Evolutionary conservation across 2,329 filamentous ascomycete species (phyloP), one percentile per base, ranked within the genome.

Genomic region (Aspergillus sp.): DNA sequence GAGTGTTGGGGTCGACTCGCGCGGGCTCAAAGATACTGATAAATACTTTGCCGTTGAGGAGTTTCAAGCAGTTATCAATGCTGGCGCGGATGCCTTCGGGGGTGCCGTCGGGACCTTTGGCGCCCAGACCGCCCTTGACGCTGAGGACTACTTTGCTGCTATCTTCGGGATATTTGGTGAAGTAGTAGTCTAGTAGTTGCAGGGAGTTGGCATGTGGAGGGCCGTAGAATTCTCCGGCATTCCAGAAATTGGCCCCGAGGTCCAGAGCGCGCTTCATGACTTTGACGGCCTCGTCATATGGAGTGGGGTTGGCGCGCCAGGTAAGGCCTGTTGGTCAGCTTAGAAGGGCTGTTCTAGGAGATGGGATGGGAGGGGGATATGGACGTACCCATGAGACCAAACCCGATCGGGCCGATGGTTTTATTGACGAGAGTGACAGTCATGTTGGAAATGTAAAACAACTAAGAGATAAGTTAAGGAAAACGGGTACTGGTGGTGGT

Each of bases 161-260:
- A 32, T 62, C 59, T 30, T 59, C 53, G 1, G 57, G 62, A 17
- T 64, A 58, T 4, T 53, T 39, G 6, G 51, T 50, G 6, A 64
- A 58, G 41, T 64, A 62, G 11, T 47, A 21, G 3, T 58, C 51
- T 3, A 68, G 50, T 36, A 71, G 62, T 15, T 64, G 63, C 1
- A 70, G 60, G 17, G 62, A 68, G 53, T 71, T 70, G 53, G 51
- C 39, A n/a, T 59, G 50, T 17, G 67, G 67, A 3, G 67, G 41
- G n/a, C 67, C 68, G 32, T 70, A 69, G 56, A 66, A 63, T 52
- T 68, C 60, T 17, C 59, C 67, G 7, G 64, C 69, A 52, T 70
- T 65, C 68, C 67, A 69, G 44, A 66, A 38, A 15, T 48, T 61
- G 2, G 54, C 49, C 17, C 59, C 59, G n/a, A 41, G 39, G 2